Conservation (phyloP, 2,329 filamentous ascomycete genomes). For the Nakataea oryzae region DNA sequence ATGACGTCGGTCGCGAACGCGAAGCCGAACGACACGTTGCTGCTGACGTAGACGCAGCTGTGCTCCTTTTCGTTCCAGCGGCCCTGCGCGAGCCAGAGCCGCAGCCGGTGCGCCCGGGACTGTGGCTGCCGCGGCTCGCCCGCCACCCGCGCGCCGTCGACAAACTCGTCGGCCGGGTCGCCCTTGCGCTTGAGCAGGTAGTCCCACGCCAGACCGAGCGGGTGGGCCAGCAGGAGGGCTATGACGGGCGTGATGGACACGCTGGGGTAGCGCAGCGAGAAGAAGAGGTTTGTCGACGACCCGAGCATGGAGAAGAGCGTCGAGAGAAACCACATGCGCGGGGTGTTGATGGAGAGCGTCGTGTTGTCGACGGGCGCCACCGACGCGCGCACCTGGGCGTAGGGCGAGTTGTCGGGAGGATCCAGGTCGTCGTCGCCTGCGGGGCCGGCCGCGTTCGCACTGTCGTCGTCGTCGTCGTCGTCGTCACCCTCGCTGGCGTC, state of each 20-base stretch:
- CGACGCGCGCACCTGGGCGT: conserved; percentile 70
- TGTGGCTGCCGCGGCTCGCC: conserved; percentile 9
- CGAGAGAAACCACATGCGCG: conserved; percentile 79
- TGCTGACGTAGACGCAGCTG: conserved; percentile 80
- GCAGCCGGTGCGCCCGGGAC: conserved; percentile 31
- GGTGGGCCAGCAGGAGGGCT: conserved; percentile 74
- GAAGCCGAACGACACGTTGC: conserved; percentile 82
- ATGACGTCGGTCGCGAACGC: conserved; percentile 86
- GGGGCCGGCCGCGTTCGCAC: conserved; percentile 22
- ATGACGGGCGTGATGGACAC: conserved; percentile 86
- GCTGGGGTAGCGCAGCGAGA: conserved; percentile 81
- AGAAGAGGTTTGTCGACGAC: conserved; percentile 79
- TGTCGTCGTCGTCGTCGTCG: conserved; percentile 17
- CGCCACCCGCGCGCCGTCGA: conserved; percentile 25
- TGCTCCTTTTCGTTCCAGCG: conserved; percentile 85
- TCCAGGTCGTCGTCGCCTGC: conserved; percentile 33
- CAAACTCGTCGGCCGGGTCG: conserved; percentile 36
- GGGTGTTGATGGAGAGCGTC: conserved; percentile 73
- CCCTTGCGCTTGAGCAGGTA: conserved; percentile 55
- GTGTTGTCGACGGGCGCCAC: conserved; percentile 68
- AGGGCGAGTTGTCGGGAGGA: conserved; percentile 60
- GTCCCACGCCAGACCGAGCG: conserved; percentile 74
- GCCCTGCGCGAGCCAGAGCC: conserved; percentile 70
- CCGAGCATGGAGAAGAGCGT: conserved; percentile 70
- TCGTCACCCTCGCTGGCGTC: conserved; percentile 4